Conservation (phyloP, 2,329 filamentous ascomycete species). For the Setomelanomma holmii region DNA sequence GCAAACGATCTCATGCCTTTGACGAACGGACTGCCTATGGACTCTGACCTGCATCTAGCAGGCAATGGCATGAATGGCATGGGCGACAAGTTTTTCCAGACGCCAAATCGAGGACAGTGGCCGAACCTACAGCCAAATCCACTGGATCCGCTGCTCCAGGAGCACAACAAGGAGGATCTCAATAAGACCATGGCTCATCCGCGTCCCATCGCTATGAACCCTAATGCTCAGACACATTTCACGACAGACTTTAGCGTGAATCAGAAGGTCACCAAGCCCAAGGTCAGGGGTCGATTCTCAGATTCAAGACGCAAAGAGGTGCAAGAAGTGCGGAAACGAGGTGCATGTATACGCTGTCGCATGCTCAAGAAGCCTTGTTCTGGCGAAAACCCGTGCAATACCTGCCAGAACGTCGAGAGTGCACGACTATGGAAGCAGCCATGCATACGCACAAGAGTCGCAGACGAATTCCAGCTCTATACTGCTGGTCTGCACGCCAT, state of each 20-base stretch:
- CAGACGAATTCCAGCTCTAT: conserved; percentile 65
- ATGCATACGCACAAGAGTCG: conserved; percentile 65
- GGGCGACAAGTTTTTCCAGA: conserved; percentile 46
- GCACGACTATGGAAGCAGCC: conserved; percentile 67
- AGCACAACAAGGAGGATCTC: conserved; percentile 39
- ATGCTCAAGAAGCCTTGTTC: conserved; percentile 72
- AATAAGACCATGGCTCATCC: conserved; percentile 35
- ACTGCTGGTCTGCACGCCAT: conserved; percentile 61
- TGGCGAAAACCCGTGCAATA: conserved; percentile 65
- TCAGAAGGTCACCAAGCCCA: conserved; percentile 51
- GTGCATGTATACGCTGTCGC: conserved; percentile 67
- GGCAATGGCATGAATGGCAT: conserved; percentile 34
- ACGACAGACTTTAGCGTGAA: conserved; percentile 50
- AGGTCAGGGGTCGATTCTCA: conserved; percentile 64
- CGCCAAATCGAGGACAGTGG: conserved; percentile 41
- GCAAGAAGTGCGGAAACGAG: conserved; percentile 65
- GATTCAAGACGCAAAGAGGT: conserved; percentile 65
- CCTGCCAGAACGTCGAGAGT: conserved; percentile 65
- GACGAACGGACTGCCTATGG: conserved; percentile 42
- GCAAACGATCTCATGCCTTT: conserved; percentile 50
- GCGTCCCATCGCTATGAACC: conserved; percentile 49
- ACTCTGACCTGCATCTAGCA: conserved; percentile 42
- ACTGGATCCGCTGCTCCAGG: conserved; percentile 45
- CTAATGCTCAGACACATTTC: conserved; percentile 46
- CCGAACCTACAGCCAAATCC: conserved; percentile 34